Percentiles rank a stretch among this genome's conserved stretches.
These are phyloP conservation scores for Trebouxiophyceae sp. DNA, from an alignment of 163 green algal species.

Conservation along the genomic window DNA sequence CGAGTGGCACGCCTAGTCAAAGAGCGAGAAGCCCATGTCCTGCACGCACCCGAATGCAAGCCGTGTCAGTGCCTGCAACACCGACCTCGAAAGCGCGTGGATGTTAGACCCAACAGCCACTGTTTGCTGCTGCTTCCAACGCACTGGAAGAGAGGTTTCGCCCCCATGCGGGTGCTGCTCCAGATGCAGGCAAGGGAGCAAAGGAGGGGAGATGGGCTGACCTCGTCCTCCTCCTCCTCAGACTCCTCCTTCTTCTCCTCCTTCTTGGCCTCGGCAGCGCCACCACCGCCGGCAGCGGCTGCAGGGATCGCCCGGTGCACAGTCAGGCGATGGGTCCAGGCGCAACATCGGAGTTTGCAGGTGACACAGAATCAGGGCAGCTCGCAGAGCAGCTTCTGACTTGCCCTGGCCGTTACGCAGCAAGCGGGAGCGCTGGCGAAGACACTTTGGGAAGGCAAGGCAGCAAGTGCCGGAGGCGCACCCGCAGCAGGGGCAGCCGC, in stretches of 20 bases:
- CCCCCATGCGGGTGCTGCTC: too few relatives aligned
- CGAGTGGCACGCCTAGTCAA: too few relatives aligned
- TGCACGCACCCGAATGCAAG: slow-evolving; percentile 1
- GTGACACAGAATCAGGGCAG: too few relatives aligned
- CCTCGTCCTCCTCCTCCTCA: slow-evolving; percentile 78
- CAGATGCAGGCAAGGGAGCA: too few relatives aligned
- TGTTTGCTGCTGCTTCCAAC: neutral
- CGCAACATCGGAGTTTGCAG: too few relatives aligned
- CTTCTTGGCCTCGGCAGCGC: slow-evolving; percentile 31
- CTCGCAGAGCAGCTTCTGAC: neutral
- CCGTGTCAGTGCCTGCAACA: neutral
- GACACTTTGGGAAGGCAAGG: neutral
- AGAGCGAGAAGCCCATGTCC: slow-evolving; percentile 36
- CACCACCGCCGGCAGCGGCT: slow-evolving; percentile 34
- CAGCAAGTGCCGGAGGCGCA: neutral
- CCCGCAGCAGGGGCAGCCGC: neutral
- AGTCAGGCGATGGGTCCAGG: too few relatives aligned
- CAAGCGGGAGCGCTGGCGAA: neutral
- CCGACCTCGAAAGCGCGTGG: too few relatives aligned
- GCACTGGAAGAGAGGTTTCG: neutral
- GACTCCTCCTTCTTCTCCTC: slow-evolving; percentile 76
- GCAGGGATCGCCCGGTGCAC: too few relatives aligned
- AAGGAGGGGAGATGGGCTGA: slow-evolving; percentile 16
- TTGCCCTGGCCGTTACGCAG: neutral
- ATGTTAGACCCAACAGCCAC: neutral